Base-by-base conservation (phyloP, 768 basidiomycete genomes). In the Crucibulum laeve region DNA sequence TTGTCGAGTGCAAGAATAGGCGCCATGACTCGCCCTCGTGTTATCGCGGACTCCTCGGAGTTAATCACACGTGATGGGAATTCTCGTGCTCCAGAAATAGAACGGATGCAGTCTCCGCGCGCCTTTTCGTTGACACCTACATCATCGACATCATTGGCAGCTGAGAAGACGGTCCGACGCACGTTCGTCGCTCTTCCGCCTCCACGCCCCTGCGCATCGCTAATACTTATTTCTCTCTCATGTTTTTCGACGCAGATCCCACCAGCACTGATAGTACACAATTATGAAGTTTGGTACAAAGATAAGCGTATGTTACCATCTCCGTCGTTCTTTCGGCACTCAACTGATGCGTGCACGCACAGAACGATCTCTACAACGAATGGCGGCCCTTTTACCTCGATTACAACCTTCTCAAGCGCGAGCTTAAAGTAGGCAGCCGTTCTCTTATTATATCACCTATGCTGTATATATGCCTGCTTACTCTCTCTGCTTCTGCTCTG, bases 301-400 rank as follows among this genome's bases (percentile, higher is more conserved):
- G 63, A 90, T 90, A 46, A 79, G 71, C 48, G 84, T 83, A 49
- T 18, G 78, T 60, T 25, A 17, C 34, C 15, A 26, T 38, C 40
- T 33, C 26, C 38, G 22, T 18, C 24, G 35, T 38, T 45, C 25
- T 21, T 19, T 7, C 18, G 17, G 30, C 15, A 24, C 36, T 44
- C 24, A 43, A 41, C 37, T 34, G 14, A 42, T 23, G 33, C 24
- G 25, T 40, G 23, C 40, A 19, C 38, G 21, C 25, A 28, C 57
- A 93, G 90, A 80, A 79, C 38, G 86, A 87, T 54, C 74, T 91
- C 32, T 96, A 94, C 64, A 77, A 74, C 51, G 93, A 91, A 74
- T 96, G 93, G 93, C 76, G 82, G 15, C 85, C 85, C 2, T 87
- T 84, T 55, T 97, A 97, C 58, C 76, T 97, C 45, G 80, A 93